These are phyloP conservation scores for Straminergon stramineum DNA, from an alignment of 225 moss, liverwort and hornwort species.

Conservation along the genomic window DNA sequence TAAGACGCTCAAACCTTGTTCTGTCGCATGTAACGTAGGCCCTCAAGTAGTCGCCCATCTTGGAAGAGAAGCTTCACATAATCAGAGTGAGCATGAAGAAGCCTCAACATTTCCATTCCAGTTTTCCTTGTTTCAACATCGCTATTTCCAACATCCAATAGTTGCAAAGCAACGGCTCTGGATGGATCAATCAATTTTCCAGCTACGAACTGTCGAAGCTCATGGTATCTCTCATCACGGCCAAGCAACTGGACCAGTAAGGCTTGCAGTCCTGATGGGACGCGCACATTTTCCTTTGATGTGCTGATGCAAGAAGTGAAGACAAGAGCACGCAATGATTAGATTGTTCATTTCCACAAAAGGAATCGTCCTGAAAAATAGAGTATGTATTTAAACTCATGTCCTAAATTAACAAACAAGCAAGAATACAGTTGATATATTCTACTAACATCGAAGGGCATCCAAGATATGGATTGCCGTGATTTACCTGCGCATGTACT, in stretches of 20 bases:
- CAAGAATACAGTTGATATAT: background rate
- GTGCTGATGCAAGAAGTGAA: constrained; percentile 38
- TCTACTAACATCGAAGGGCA: background rate
- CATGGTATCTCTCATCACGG: constrained; percentile 70
- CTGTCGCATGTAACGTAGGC: constrained; percentile 75
- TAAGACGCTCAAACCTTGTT: constrained; percentile 48
- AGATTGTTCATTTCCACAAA: background rate
- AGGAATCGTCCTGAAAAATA: background rate
- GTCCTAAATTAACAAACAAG: background rate
- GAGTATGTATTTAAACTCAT: background rate
- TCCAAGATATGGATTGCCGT: background rate
- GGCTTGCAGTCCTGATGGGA: constrained; percentile 65
- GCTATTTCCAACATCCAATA: constrained; percentile 63
- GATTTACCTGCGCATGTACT: constrained; percentile 82
- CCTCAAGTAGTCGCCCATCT: constrained; percentile 77
- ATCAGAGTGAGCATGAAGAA: constrained; percentile 80
- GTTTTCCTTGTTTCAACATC: constrained; percentile 54
- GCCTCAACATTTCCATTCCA: constrained; percentile 89
- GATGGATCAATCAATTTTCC: constrained; percentile 78
- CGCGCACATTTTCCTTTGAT: constrained; percentile 67
- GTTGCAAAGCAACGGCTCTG: constrained; percentile 76
- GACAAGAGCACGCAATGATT: background rate
- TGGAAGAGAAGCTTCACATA: constrained; percentile 69
- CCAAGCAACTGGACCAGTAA: constrained; percentile 74
- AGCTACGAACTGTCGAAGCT: constrained; percentile 72